phyloP scores from a whole-genome alignment of 768 basidiomycete species.

The Rhizopogon sp. region DNA sequence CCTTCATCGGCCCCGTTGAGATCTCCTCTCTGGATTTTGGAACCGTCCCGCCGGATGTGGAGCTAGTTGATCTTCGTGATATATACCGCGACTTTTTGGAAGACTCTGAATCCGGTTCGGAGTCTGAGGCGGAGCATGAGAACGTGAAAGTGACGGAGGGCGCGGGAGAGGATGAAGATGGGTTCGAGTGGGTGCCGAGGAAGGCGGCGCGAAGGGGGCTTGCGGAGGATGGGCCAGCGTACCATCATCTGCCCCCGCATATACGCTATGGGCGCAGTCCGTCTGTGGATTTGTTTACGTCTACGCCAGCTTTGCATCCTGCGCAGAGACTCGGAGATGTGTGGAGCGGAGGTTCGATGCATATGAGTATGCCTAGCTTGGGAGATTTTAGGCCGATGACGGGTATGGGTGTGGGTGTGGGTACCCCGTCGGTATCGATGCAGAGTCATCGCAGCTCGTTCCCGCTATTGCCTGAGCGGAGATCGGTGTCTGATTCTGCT shows the following conservation, averaged over 20 bases:
- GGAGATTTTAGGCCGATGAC: conserved; percentile 28
- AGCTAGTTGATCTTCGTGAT: conserved; percentile 88
- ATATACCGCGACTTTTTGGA: conserved; percentile 94
- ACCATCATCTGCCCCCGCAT: conserved; percentile 71
- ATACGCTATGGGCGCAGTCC: conserved; percentile 60
- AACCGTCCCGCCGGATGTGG: conserved; percentile 72
- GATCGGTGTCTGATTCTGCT: conserved; percentile 9
- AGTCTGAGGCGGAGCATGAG: conserved; percentile 28
- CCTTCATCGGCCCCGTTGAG: conserved; percentile 90
- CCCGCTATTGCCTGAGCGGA: conserved; percentile 18
- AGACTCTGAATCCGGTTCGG: conserved; percentile 52
- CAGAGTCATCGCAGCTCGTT: conserved; percentile 31
- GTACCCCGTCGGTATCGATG: conserved; percentile 12
- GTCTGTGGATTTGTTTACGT: conserved; percentile 52
- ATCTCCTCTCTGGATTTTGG: conserved; percentile 89
- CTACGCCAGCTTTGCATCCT: conserved; percentile 42
- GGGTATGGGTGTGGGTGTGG: neutral
- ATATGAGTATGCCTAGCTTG: conserved; percentile 34
- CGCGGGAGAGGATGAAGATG: conserved; percentile 64
- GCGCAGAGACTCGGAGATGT: conserved; percentile 32
- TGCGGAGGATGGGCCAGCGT: conserved; percentile 46
- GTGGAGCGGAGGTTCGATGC: conserved; percentile 31
- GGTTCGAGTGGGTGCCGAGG: conserved; percentile 78
- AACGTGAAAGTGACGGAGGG: conserved; percentile 46
- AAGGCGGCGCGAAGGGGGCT: conserved; percentile 53